These are phyloP conservation scores for Auricularia sp. DNA, from an alignment of 768 basidiomycete species.

Conservation along the genomic window DNA sequence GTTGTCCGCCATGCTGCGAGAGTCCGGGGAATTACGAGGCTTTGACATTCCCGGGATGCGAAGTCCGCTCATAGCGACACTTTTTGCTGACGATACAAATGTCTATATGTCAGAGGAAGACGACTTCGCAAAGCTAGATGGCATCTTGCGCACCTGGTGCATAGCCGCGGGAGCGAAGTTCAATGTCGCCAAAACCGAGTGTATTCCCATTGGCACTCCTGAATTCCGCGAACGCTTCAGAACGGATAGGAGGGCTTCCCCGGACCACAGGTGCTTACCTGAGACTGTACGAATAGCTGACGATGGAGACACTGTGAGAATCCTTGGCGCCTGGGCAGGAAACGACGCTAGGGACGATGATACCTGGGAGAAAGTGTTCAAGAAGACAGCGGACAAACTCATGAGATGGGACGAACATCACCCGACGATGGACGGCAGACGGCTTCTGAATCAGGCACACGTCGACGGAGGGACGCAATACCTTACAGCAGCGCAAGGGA, in stretches of 20 bases:
- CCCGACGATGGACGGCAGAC: background rate
- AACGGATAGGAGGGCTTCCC: background rate
- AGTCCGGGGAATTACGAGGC: conserved; percentile 13
- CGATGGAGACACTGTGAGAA: conserved; percentile 9
- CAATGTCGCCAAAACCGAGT: conserved; percentile 30
- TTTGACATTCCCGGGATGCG: conserved; percentile 11
- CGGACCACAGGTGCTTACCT: background rate
- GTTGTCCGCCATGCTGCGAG: conserved; percentile 22
- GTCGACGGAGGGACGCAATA: background rate
- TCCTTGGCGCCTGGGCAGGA: conserved; percentile 21
- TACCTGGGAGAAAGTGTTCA: conserved; percentile 1
- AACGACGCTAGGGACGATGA: background rate
- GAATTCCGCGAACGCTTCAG: conserved; percentile 10
- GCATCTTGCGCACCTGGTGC: conserved; percentile 30
- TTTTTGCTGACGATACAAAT: conserved; percentile 28
- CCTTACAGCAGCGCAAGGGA: background rate
- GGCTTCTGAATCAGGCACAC: background rate
- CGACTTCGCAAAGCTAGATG: conserved; percentile 14
- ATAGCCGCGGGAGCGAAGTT: conserved; percentile 30
- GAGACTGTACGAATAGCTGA: too few species aligned
- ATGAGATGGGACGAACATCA: too few species aligned
- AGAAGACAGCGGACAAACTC: too few species aligned
- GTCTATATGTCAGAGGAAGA: conserved; percentile 13
- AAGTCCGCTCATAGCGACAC: conserved; percentile 6
- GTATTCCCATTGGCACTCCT: conserved; percentile 23